phyloP scores from a whole-genome alignment of 345 rosid genomes.

The Eucalyptus viminalis region DNA sequence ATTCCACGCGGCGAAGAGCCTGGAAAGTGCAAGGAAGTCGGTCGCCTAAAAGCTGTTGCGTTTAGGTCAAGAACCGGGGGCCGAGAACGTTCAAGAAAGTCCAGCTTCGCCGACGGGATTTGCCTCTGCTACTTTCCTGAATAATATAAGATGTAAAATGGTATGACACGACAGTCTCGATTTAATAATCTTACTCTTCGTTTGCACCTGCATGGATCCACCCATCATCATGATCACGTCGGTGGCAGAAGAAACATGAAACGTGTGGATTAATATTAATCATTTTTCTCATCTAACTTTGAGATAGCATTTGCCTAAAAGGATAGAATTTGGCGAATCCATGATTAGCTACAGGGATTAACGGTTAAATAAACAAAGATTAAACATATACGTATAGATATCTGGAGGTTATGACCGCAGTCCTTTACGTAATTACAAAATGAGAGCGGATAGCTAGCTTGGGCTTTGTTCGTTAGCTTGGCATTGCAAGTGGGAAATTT shows the following conservation, averaged over 20 bases:
- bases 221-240: background rate
- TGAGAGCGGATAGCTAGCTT: background rate
- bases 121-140: background rate
- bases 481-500: background rate
- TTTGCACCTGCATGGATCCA: background rate
- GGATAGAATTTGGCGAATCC: background rate
- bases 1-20: background rate
- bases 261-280: background rate
- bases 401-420: background rate
- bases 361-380: background rate
- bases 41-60: background rate
- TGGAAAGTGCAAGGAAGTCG: background rate
- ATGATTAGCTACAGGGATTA: background rate
- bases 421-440: background rate
- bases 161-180: background rate
- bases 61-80: background rate
- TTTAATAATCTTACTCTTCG: background rate
- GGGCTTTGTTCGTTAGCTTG: background rate
- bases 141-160: background rate
- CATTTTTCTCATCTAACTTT: background rate
- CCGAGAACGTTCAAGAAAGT: background rate
- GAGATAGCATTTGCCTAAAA: background rate
- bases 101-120: background rate
- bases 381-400: background rate
- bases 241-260: background rate